Base-by-base conservation (phyloP, 768 basidiomycete genomes). In the Lactarius trivialis region DNA sequence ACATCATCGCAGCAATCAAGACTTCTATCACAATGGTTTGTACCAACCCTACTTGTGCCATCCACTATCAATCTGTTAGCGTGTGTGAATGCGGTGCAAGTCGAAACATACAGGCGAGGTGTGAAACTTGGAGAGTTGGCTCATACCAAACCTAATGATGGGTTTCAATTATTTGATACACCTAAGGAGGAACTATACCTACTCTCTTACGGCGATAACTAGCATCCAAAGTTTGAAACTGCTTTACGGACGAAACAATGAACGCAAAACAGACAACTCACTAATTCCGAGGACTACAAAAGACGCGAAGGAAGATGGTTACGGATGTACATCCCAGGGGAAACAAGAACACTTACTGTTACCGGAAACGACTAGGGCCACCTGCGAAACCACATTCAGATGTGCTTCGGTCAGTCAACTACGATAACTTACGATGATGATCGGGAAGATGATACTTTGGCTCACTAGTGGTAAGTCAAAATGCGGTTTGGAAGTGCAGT, bases 171-270 rank as follows among this genome's bases (percentile, higher is more conserved):
- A 15, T 33, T 19, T 39, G 24, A 48, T 57, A 55, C 28, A 28
- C 14, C 17, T 3, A 7, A 43, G 4, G 15, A 52, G 63, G 54
- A 41, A 51, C n/a, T 41, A 34, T 32, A 70, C 70, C 33, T 56
- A 81, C 81, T 76, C 75, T 71, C 78, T 74, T 17, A 78, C 72
- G 3, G 79, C 80, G 65, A 81, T 80, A 11, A 78, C 81, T 82
- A 58, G 37, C 36, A 21, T 15, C 34, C 6, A 30, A 55, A 19
- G 21, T 24, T 24, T 34, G 21, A 1, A 17, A 54, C 50, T 50
- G 7, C 45, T 39, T 7, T 15, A 24, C n/a, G 17, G 15, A 4
- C 7, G n/a, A n/a, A n/a, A 24, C 2, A 17, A n/a, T 32, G n/a
- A 43, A 43, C n/a, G n/a, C 19, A n/a, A 30, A 60, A 55, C 8